Percentiles rank a stretch among this genome's conserved stretches.
Evolutionary conservation across 106 monocot species (phyloP).

Genomic region (Apostasia ramifera): DNA sequence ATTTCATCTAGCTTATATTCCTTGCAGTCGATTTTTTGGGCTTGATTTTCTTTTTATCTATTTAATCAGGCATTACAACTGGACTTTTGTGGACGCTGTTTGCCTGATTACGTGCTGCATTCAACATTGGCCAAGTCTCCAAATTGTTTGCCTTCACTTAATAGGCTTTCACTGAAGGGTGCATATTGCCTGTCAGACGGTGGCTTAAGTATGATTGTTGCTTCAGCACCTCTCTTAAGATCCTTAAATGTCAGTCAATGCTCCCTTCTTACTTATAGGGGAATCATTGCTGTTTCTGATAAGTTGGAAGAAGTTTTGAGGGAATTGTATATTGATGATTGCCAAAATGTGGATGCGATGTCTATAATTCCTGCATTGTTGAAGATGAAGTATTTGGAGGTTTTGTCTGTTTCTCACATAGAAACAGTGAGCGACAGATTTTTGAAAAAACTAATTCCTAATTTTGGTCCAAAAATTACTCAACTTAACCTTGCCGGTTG

Average conservation of each 20-base stretch:
- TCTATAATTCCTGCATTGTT: slow-evolving; percentile 58
- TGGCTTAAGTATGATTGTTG: slow-evolving; percentile 50
- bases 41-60: not conserved
- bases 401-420: slow-evolving; percentile 57
- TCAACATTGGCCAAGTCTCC: slow-evolving; percentile 35
- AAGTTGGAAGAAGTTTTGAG: slow-evolving; percentile 37
- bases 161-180: slow-evolving; percentile 55
- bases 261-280: slow-evolving; percentile 65
- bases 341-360: slow-evolving; percentile 59
- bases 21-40: not conserved
- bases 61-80: slow-evolving; percentile 58
- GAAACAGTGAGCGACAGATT: slow-evolving; percentile 50
- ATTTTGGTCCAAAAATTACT: slow-evolving; percentile 40
- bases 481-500: slow-evolving; percentile 59
- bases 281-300: slow-evolving; percentile 38
- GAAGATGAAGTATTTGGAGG: slow-evolving; percentile 48
- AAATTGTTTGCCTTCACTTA: slow-evolving; percentile 51
- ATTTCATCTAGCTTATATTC: not conserved
- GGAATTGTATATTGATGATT: slow-evolving; percentile 68
- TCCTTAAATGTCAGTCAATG: slow-evolving; percentile 67
- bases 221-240: slow-evolving; percentile 54
- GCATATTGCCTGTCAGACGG: slow-evolving; percentile 71
- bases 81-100: slow-evolving; percentile 59
- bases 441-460: slow-evolving; percentile 40
- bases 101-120: slow-evolving; percentile 64